phyloP scores from a whole-genome alignment of 2,329 filamentous ascomycete genomes.

The Verticillium klebahnii region DNA sequence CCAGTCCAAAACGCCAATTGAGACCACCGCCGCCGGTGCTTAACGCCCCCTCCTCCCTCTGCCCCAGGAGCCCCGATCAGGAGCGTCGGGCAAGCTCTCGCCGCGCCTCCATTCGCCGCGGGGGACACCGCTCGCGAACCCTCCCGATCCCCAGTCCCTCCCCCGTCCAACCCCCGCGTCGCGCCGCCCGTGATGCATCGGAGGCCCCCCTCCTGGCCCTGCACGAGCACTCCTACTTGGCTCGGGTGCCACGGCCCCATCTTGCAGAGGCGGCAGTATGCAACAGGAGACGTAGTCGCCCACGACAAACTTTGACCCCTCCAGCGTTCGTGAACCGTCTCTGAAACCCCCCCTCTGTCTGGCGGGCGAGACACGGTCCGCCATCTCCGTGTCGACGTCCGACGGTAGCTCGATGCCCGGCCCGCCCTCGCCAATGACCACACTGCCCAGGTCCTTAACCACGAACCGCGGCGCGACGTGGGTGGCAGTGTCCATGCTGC shows the following conservation, averaged over 20 bases:
- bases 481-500: conserved; percentile 15
- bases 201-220: neutral
- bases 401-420: conserved; percentile 14
- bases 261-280: conserved; percentile 67
- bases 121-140: conserved; percentile 33
- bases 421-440: conserved; percentile 65
- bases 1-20: neutral
- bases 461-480: conserved; percentile 56
- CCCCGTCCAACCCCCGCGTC: conserved; percentile 24
- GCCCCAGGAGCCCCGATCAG: conserved; percentile 30
- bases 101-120: conserved; percentile 64
- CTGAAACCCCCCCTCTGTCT: conserved; percentile 43
- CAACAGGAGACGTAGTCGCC: conserved; percentile 86
- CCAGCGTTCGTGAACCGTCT: conserved; percentile 50
- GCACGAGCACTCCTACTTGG: conserved; percentile 25
- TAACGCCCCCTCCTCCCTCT: conserved; percentile 30
- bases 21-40: neutral
- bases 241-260: conserved; percentile 69
- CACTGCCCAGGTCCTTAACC: conserved; percentile 75
- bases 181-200: neutral
- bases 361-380: conserved; percentile 11
- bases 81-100: conserved; percentile 51
- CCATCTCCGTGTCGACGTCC: conserved; percentile 29
- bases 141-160: conserved; percentile 30
- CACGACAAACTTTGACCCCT: conserved; percentile 75